Base-by-base conservation (phyloP, 2,329 filamentous ascomycete species). In the Xylaria arbuscula region DNA sequence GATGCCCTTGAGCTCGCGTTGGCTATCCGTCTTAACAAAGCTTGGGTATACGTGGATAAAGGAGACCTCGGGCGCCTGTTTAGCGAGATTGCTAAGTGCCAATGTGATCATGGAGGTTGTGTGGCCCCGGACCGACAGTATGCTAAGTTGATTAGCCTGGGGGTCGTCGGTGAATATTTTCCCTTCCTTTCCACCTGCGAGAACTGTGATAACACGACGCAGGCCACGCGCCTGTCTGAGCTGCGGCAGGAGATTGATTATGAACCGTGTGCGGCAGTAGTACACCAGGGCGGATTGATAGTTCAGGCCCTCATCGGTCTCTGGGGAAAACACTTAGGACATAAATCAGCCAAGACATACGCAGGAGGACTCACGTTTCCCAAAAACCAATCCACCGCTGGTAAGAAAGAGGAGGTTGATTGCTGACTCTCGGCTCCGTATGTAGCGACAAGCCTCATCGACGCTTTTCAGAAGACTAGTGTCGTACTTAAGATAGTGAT, bases 211-310 rank as follows among this genome's bases (percentile, higher is more conserved):
- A 9, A 89, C 85, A 9, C 88, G 85, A 0, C 84, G 82, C 28
- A 88, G 80, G 5, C 78, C 69, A 0, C 80, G 72, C 0, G 87
- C 82, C n/a, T 73, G 75, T 11, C 80, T 79, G 1, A 91, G 80
- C 0, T 85, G 81, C 0, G 89, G 88, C 9, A 90, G 83, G 0
- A 91, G 82, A 62, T 89, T 88, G 53, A 82, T 66, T 13, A 86
- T 81, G 73, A 90, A 86, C 47, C 87, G 86, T 70, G 86, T 82
- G 22, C 88, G 88, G 4, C 85, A 82, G 77, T 90, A 90, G 77
- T 85, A 87, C 22, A 81, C 80, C 17, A 90, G 80, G 8, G 84
- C 81, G 28, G 83, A 81, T 38, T 84, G 81, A 34, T 83, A 80
- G 60, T 87, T 83, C 1, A 92, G 80, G 2, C 86, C 87, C 76